A percentile compares a stretch with the other conserved stretches of the same genome.
phyloP scores from a whole-genome alignment of 495 filamentous ascomycete species.

The Astrothelium macrocarpum region DNA sequence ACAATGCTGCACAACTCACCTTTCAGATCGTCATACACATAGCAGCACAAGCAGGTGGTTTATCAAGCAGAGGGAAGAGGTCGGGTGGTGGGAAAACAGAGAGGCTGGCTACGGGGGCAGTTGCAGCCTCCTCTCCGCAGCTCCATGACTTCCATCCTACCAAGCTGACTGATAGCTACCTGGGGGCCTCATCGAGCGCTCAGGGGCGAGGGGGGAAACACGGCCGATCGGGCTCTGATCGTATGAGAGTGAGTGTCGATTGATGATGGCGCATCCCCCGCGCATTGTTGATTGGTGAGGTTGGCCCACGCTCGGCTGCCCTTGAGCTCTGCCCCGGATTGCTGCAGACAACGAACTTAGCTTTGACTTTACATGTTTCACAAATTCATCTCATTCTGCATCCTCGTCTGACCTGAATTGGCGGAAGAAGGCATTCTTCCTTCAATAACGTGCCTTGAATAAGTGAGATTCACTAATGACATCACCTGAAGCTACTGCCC shows the following conservation, averaged over 20 bases:
- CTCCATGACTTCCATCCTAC: neutral
- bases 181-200: neutral
- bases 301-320: neutral
- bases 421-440: neutral
- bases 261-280: neutral
- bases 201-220: conserved; percentile 4
- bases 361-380: neutral
- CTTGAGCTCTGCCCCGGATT: neutral
- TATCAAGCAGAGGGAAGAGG: neutral
- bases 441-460: too few relatives aligned
- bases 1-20: neutral
- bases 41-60: neutral
- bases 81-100: neutral
- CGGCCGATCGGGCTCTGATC: neutral
- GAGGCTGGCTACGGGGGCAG: neutral
- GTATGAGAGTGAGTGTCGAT: neutral
- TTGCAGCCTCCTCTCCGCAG: neutral
- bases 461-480: too few relatives aligned
- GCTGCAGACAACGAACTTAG: neutral
- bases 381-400: neutral
- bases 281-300: neutral
- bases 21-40: conserved; percentile 4
- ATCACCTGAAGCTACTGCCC: too few relatives aligned
- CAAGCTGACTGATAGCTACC: neutral
- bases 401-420: neutral